These are phyloP conservation scores for Penicillium angulare DNA, from an alignment of 495 filamentous ascomycete species.

Conservation along the genomic window DNA sequence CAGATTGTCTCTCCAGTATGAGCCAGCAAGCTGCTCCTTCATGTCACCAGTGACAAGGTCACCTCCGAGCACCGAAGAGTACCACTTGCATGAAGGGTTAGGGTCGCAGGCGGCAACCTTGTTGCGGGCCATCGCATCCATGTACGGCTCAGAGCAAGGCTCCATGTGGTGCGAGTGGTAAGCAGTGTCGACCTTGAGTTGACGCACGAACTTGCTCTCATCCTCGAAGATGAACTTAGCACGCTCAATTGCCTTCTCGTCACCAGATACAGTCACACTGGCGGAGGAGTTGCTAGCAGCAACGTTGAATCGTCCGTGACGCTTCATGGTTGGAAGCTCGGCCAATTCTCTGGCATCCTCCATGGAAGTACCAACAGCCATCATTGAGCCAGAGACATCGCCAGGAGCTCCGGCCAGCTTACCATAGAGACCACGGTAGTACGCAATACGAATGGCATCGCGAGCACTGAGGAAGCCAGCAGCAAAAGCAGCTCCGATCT, in stretches of 20 bases:
- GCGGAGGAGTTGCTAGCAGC: slow-evolving; percentile 29
- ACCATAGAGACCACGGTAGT: slow-evolving; percentile 41
- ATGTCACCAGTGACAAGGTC: slow-evolving; percentile 9
- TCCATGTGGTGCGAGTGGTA: slow-evolving; percentile 33
- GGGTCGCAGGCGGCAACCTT: no score
- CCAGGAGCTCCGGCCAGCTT: not conserved
- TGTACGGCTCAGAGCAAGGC: slow-evolving; percentile 38
- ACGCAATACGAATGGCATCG: slow-evolving; percentile 49
- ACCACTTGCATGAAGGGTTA: no score
- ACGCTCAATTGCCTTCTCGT: slow-evolving; percentile 25
- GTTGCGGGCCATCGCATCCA: no score
- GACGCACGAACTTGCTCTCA: slow-evolving; percentile 28
- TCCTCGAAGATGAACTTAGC: slow-evolving; percentile 7
- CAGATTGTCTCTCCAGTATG: slow-evolving; percentile 13
- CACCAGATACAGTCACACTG: slow-evolving; percentile 35
- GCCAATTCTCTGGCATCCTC: slow-evolving; percentile 45
- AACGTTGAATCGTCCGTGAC: slow-evolving; percentile 19
- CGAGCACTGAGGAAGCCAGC: slow-evolving; percentile 18
- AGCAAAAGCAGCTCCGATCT: slow-evolving; percentile 34
- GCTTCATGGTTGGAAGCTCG: not conserved
- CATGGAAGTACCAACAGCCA: slow-evolving; percentile 46
- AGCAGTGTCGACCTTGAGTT: slow-evolving; percentile 38
- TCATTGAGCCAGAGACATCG: slow-evolving; percentile 45
- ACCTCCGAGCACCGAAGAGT: no score
- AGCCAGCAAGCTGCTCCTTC: not conserved